Base-by-base conservation (phyloP, 2,329 filamentous ascomycete species). In the Didymella exigua region DNA sequence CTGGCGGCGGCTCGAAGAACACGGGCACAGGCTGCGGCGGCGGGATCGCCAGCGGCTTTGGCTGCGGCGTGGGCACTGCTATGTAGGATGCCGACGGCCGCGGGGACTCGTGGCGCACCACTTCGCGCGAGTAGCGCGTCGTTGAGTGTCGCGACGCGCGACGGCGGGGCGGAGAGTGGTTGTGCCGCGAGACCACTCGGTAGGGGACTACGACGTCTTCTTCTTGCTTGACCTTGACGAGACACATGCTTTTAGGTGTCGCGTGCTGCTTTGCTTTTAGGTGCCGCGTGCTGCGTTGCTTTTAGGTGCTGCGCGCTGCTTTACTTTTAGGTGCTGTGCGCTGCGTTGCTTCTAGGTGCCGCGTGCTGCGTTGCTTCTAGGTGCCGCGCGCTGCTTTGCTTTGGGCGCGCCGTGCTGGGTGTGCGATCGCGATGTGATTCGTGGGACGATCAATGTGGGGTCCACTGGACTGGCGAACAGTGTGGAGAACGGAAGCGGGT, bases 171-270 rank as follows among this genome's bases (percentile, higher is more conserved):
- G 65, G 69, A 18, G 70, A 67, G 59, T 68, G 69, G 45, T 47
- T 49, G 34, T 59, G 56, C 40, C 65, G 69, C 45, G 62, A 59
- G 37, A 68, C 63, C 27, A 75, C 69, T 46, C 76, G 71, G 56
- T 76, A 75, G 5, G 73, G 72, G 27, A 78, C 74, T 26, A 76
- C 69, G 40, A 76, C 69, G 37, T 80, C 77, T 58, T 79, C 78
- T 49, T 77, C 75, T 46, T 78, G 73, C 54, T 74, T 75, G 50
- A 80, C 75, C 57, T 75, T 76, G 68, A 80, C 65, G 30, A 80
- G 76, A 67, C 79, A 81, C 79, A 81, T 80, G 37, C 59, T 54
- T 29, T 54, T 37, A n/a, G 30, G 4, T 14, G 30, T 10, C 16
- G 33, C 11, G 33, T 16, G 16, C 18, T 21, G 33, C 33, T 5